A percentile compares a stretch with the other conserved stretches of the same genome.
Evolutionary conservation across 371 early-diverging fungal genomes (phyloP).

Genomic region (Circinella umbellata): DNA sequence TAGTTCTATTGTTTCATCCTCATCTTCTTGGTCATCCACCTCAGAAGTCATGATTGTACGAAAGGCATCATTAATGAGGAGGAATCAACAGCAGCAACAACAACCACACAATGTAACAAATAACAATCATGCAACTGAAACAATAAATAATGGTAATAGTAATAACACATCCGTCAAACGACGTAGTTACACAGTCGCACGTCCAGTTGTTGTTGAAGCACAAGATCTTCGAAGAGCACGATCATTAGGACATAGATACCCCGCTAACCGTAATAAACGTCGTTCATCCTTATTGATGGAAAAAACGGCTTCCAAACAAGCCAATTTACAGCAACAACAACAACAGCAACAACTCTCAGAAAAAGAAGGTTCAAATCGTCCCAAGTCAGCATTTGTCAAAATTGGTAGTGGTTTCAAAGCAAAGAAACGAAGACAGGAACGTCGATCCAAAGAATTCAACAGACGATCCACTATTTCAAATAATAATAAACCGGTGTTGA

Average conservation of each 20-base stretch:
- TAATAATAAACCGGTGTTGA: not conserved
- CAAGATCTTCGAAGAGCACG: constrained; percentile 30
- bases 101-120: constrained; percentile 19
- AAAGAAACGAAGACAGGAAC: constrained; percentile 7
- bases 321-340: constrained; percentile 25
- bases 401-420: constrained; percentile 36
- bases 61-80: constrained; percentile 10
- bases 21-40: constrained; percentile 38
- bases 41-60: constrained; percentile 22
- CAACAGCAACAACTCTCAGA: not conserved
- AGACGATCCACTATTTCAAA: not conserved
- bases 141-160: constrained; percentile 6
- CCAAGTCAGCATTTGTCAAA: constrained; percentile 38
- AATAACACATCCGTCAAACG: constrained; percentile 21
- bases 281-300: constrained; percentile 43
- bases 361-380: constrained; percentile 12
- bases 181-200: constrained; percentile 26
- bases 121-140: not conserved
- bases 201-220: constrained; percentile 27
- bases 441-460: not conserved
- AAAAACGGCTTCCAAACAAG: constrained; percentile 37
- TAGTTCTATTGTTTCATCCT: constrained; percentile 31
- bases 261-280: constrained; percentile 36
- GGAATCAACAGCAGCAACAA: not conserved
- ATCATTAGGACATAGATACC: constrained; percentile 29